These are phyloP conservation scores for Phytophthora litchii DNA, from an alignment of 352 stramenopile species.

Conservation along the genomic window DNA sequence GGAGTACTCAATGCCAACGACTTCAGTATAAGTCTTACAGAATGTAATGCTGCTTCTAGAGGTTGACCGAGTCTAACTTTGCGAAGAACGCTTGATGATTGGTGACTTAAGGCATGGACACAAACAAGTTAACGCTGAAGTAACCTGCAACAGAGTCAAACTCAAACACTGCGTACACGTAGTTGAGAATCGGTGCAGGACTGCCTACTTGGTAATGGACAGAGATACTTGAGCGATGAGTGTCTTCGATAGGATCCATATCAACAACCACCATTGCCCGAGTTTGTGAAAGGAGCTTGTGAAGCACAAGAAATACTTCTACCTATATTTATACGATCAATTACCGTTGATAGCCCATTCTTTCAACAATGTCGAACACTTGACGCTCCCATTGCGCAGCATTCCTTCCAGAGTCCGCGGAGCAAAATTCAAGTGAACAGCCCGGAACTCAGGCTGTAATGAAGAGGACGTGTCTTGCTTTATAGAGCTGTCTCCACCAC, in stretches of 20 bases:
- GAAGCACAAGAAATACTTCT: neutral
- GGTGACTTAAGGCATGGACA: slow-evolving; percentile 34
- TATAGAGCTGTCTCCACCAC: slow-evolving; percentile 23
- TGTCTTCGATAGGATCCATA: neutral
- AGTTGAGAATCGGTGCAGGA: slow-evolving; percentile 62
- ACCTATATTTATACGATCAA: slow-evolving; percentile 22
- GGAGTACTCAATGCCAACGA: neutral
- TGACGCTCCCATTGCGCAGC: slow-evolving; percentile 75
- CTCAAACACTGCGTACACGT: slow-evolving; percentile 48
- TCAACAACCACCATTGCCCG: slow-evolving; percentile 24
- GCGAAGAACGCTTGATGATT: slow-evolving; percentile 56
- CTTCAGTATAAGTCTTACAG: slow-evolving; percentile 13
- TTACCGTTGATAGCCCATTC: slow-evolving; percentile 77
- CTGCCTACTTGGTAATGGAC: slow-evolving; percentile 40
- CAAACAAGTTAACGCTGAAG: neutral
- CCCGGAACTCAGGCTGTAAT: slow-evolving; percentile 77
- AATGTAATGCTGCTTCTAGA: slow-evolving; percentile 46
- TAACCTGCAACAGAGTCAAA: neutral
- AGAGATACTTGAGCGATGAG: slow-evolving; percentile 7
- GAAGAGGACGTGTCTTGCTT: slow-evolving; percentile 39
- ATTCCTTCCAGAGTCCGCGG: slow-evolving; percentile 73
- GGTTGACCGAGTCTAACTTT: slow-evolving; percentile 68
- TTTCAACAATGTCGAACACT: slow-evolving; percentile 73
- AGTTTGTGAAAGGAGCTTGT: neutral
- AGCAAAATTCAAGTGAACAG: slow-evolving; percentile 76